Evolutionary conservation across 441 rosid species (phyloP).

Genomic region (California macrophylla): DNA sequence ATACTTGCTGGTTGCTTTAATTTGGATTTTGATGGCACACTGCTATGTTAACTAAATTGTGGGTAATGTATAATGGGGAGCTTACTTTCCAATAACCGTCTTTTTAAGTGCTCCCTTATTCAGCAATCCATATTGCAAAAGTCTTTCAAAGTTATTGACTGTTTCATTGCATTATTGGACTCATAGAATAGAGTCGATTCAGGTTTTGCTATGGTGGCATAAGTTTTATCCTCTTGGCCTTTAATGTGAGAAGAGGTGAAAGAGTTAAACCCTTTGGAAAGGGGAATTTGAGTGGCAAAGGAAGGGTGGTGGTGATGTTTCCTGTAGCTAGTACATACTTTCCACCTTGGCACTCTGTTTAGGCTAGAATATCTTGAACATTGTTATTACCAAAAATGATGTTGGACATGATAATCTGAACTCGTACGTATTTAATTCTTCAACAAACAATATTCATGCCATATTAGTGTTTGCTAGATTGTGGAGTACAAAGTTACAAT

Average conservation of each 20-base stretch:
- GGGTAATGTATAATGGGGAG: background rate
- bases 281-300: background rate
- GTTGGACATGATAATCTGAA: background rate
- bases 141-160: constrained; percentile 1
- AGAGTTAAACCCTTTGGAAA: background rate
- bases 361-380: background rate
- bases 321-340: background rate
- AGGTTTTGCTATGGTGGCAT: background rate
- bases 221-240: background rate
- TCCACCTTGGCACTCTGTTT: background rate
- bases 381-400: background rate
- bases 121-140: constrained; percentile 1
- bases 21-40: background rate
- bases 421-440: background rate
- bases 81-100: constrained; percentile 2
- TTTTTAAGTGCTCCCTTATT: constrained; percentile 6
- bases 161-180: background rate
- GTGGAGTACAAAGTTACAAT: background rate
- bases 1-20: background rate
- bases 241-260: background rate
- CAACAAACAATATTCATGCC: background rate
- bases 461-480: background rate
- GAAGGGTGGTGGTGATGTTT: too few species aligned
- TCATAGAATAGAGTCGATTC: background rate
- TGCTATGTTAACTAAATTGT: background rate